Evolutionary conservation across 805 yeast species (phyloP), one percentile per base, ranked within the genome.

Genomic region (Saccharomycopsis fermentans): DNA sequence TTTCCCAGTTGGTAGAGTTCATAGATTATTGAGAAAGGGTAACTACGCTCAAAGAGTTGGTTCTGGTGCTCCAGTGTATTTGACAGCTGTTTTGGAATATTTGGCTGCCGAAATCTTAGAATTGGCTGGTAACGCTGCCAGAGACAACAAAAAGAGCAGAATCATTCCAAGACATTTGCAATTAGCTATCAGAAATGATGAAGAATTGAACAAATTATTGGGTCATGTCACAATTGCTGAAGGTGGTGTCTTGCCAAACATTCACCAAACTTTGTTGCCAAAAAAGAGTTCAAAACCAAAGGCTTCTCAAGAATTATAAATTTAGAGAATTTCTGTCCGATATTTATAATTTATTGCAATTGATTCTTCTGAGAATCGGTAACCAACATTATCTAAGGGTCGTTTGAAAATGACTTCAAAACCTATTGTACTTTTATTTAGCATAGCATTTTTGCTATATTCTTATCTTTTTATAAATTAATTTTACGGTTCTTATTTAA

Each of bases 1-100:
- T 70, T 92, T 92, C 95, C 98, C 98, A 80, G 98, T 92, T 68
- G 98, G 98, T 77, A 91, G 98, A 85, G 94, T 92, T 69, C 97
- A 92, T 82, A 86, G 97, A 80, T 82, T 91, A 69, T 79, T 92
- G 72, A 89, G 96, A 84, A 90, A 87, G 79, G 97, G 96, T 75
- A 89, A 91, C 86, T 89, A 92, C 81, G 96, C 97, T 71, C 96
- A 91, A 80, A 86, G 98, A 81, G 86, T 92, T 69, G 97, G 98
- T 83, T 90, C 97, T 67, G 97, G 96, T 84, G 97, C 98, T 70
- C 97, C 98, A 79, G 92, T 92, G 65, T 92, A 91, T 80, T 82
- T 92, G 73, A 91, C 98, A 67, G 96, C 98, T 59, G 97, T 92
- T 60, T 81, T 92, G 70, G 98, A 92, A 79, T 92, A 92, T 76